These are phyloP conservation scores for Coniochaeta sp. DNA, from an alignment of 2,329 filamentous ascomycete genomes.

Conservation along the genomic window DNA sequence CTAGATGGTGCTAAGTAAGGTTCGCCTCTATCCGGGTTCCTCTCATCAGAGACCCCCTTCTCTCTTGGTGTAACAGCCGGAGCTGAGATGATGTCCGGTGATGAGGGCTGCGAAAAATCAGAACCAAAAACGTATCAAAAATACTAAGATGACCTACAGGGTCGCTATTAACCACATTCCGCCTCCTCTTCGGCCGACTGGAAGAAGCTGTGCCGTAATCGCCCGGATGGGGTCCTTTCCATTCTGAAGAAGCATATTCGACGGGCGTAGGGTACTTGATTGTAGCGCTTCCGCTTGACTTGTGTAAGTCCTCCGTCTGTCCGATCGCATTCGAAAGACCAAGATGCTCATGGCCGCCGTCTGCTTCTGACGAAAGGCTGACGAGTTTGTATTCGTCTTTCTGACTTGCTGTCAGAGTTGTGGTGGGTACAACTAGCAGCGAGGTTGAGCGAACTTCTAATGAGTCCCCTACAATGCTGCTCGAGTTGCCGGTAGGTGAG, in stretches of 20 bases:
- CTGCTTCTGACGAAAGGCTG: conserved; percentile 12
- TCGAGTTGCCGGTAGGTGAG: background rate
- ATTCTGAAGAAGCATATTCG: conserved; percentile 14
- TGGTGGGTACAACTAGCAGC: conserved; percentile 21
- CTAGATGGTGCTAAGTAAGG: background rate
- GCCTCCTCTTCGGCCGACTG: background rate
- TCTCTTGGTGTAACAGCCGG: conserved; percentile 1
- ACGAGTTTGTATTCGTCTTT: conserved; percentile 26
- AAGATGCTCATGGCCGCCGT: conserved; percentile 6
- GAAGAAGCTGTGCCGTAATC: background rate
- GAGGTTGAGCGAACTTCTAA: conserved; percentile 1
- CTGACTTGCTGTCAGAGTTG: conserved; percentile 26
- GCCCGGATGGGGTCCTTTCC: background rate
- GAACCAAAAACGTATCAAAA: background rate
- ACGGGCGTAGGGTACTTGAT: conserved; percentile 28
- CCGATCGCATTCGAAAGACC: conserved; percentile 5
- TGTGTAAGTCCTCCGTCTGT: conserved; percentile 9
- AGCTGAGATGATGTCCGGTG: conserved; percentile 17
- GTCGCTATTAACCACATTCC: background rate
- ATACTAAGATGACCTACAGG: conserved; percentile 3
- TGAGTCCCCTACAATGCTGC: conserved; percentile 5
- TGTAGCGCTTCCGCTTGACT: conserved; percentile 22
- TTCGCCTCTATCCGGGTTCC: background rate
- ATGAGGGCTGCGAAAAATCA: conserved; percentile 10
- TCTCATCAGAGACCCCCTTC: background rate